Evolutionary conservation across 2,329 filamentous ascomycete species (phyloP), one percentile per base, ranked within the genome.

Genomic region (Colletotrichum tropicale): DNA sequence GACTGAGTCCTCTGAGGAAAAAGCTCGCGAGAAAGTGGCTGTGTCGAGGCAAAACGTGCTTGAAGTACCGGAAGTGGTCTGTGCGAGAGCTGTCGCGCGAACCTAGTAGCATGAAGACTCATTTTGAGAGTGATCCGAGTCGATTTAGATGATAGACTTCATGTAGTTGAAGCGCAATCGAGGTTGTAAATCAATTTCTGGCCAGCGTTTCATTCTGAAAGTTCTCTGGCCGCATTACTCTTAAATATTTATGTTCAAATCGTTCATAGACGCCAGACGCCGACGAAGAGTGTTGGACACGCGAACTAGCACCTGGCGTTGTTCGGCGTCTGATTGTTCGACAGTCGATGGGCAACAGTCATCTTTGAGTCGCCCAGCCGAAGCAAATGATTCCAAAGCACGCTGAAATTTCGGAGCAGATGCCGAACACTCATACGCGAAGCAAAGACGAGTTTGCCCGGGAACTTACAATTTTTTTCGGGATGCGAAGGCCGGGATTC

Each of bases 11-110:
- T 61, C 32, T 6, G 7, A 7, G 30, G 58, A 30, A 61, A 61
- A n/a, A 61, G 58, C 58, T 61, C 58, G 12, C 28, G 26, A 13
- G 58, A 61, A 15, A 61, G 58, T 12, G 58, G 58, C 28, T 34
- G 30, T 61, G 58, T 34, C n/a, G 30, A 61, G 2, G 18, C 58
- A 32, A 18, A 21, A 34, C 58, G 58, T 18, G 30, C 10, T 21
- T 24, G 16, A 61, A 61, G 58, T 15, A 61, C 8, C 2, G 18
- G n/a, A 0, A 61, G 0, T 32, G 28, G 30, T 32, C 58, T 61
- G 28, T 21, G 58, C 9, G 58, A 61, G 28, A 61, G 30, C n/a
- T 61, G 28, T 32, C 58, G 18, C n/a, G 18, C 58, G 28, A 61
- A 34, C 28, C 18, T 34, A 15, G 58, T 30, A 32, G n/a, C 6